Percentiles rank a stretch among this genome's conserved stretches.
These are phyloP conservation scores for Trichoderma orchidacearum DNA, from an alignment of 495 filamentous ascomycete species.

Conservation along the genomic window DNA sequence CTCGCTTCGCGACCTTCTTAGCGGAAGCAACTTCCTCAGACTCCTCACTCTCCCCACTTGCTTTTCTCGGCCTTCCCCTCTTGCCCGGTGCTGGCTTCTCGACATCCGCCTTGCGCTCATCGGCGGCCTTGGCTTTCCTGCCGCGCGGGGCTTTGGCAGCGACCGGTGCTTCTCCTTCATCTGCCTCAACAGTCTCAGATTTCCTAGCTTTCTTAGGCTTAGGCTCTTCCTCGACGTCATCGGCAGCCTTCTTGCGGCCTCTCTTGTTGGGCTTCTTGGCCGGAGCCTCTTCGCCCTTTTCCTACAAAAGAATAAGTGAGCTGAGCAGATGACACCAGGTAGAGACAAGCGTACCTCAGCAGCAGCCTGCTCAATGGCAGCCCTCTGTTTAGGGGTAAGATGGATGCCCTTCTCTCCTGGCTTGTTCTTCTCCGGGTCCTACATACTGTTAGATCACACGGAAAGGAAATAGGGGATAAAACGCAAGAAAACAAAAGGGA, in stretches of 20 bases:
- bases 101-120: constrained; percentile 5
- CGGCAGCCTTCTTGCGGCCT: constrained; percentile 20
- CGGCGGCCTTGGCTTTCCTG: constrained; percentile 8
- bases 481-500: neutral
- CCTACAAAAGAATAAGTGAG: constrained; percentile 5
- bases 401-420: constrained; percentile 51
- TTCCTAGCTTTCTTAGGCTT: neutral
- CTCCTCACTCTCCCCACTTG: constrained; percentile 16
- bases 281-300: constrained; percentile 11
- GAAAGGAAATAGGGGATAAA: neutral
- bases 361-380: constrained; percentile 12
- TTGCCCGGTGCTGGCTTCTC: constrained; percentile 5
- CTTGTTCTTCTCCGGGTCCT: constrained; percentile 60
- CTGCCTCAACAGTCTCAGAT: neutral
- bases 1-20: constrained; percentile 5
- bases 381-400: constrained; percentile 29
- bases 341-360: constrained; percentile 12
- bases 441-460: constrained; percentile 9
- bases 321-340: neutral
- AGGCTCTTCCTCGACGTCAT: constrained; percentile 15
- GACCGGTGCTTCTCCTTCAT: neutral
- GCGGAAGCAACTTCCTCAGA: constrained; percentile 6
- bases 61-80: constrained; percentile 28
- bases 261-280: constrained; percentile 23
- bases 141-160: constrained; percentile 2